phyloP scores from a whole-genome alignment of 202 grass and related monocot species.

The Panicum hallii region DNA sequence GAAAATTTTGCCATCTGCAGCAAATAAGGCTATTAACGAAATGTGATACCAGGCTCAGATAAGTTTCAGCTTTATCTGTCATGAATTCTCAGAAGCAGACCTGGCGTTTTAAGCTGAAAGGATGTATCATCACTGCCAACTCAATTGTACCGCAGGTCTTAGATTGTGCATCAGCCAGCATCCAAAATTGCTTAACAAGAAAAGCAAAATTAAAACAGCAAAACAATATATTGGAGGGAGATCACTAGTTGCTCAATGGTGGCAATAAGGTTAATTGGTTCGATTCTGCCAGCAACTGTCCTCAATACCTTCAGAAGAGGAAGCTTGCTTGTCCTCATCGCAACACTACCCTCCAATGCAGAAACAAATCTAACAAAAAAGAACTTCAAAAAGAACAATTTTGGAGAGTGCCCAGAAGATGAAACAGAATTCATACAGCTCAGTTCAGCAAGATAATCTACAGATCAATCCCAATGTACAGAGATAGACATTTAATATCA shows the following conservation, averaged over 20 bases:
- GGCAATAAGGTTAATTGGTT: constrained; percentile 38
- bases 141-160: not conserved
- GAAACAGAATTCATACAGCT: not conserved
- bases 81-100: constrained; percentile 90
- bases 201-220: not conserved
- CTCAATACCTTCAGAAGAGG: too few relatives aligned
- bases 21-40: too few relatives aligned
- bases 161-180: not conserved
- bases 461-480: constrained; percentile 46
- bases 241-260: constrained; percentile 57
- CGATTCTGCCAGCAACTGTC: too few relatives aligned
- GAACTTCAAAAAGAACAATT: too few relatives aligned
- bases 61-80: constrained; percentile 65
- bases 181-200: not conserved
- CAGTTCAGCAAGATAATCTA: constrained; percentile 69
- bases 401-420: too few relatives aligned
- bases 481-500: constrained; percentile 45
- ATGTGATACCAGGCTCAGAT: constrained; percentile 45
- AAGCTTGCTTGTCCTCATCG: too few relatives aligned
- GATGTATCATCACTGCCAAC: constrained; percentile 57
- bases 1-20: too few relatives aligned
- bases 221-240: not conserved
- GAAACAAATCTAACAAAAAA: too few relatives aligned
- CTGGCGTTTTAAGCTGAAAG: constrained; percentile 73
- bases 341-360: too few relatives aligned